Percentiles rank a stretch among this genome's conserved stretches.
Conservation (phyloP, 352 stramenopile genomes). For the Blastocystis sp. region DNA sequence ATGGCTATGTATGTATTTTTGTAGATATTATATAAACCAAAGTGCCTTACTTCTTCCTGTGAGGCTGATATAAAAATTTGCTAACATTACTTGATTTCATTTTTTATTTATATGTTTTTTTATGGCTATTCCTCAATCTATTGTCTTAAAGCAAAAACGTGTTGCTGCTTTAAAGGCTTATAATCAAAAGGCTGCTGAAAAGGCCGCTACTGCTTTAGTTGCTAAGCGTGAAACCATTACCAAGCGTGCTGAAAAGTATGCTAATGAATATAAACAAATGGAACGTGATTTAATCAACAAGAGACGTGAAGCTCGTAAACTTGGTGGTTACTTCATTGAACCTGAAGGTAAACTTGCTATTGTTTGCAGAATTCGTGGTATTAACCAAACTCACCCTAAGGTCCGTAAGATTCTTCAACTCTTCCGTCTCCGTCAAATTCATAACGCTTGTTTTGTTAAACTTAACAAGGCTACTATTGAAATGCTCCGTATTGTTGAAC, state of each 20-base stretch:
- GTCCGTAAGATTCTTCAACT: constrained; percentile 82
- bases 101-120: too few species aligned
- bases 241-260: constrained; percentile 80
- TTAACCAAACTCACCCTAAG: constrained; percentile 48
- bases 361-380: constrained; percentile 92
- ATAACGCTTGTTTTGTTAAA: constrained; percentile 94
- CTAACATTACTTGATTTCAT: too few species aligned
- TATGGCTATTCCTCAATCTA: constrained; percentile 33
- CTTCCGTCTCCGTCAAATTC: constrained; percentile 87
- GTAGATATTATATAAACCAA: too few species aligned
- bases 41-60: too few species aligned
- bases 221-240: too few species aligned
- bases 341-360: constrained; percentile 81
- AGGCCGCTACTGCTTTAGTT: too few species aligned
- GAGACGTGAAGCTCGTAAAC: constrained; percentile 75
- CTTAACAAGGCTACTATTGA: constrained; percentile 94
- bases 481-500: constrained; percentile 62
- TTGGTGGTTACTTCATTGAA: constrained; percentile 81
- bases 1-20: too few species aligned
- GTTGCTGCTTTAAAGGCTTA: constrained; percentile 1
- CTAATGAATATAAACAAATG: constrained; percentile 76
- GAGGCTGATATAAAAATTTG: too few species aligned
- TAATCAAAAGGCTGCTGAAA: neutral
- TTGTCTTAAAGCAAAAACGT: constrained; percentile 24
- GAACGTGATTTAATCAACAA: constrained; percentile 73